Conservation (phyloP, 768 basidiomycete genomes). For the Dacryopinax spathularia region DNA sequence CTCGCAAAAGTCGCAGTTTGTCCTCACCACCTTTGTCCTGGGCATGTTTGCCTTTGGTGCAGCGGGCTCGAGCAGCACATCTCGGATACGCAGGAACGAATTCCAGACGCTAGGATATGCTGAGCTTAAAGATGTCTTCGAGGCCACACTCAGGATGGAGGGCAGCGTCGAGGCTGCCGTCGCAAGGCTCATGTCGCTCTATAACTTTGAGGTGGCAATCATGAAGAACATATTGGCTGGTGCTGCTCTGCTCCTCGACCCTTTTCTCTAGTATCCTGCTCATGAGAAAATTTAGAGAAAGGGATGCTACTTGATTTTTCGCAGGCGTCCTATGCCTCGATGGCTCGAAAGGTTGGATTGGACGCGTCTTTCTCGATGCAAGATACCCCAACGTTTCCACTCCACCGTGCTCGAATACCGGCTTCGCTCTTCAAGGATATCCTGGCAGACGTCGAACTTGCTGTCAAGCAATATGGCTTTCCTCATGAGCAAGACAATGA, state of each 20-base stretch:
- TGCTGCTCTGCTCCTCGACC: neutral
- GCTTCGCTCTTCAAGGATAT: slow-evolving; percentile 15
- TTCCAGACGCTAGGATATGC: neutral
- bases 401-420: slow-evolving; percentile 17
- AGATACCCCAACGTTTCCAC: slow-evolving; percentile 15
- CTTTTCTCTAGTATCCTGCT: neutral
- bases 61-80: neutral
- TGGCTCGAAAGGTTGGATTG: slow-evolving; percentile 16
- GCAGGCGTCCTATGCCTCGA: slow-evolving; percentile 12
- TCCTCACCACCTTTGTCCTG: neutral
- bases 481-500: neutral
- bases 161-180: neutral
- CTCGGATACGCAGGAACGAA: neutral
- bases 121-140: neutral
- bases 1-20: neutral
- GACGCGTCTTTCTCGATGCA: slow-evolving; percentile 4
- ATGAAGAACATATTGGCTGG: neutral
- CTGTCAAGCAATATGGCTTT: neutral
- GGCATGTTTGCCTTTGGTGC: neutral
- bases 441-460: slow-evolving; percentile 11
- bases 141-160: neutral
- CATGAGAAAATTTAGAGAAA: slow-evolving; percentile 7
- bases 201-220: neutral
- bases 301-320: slow-evolving; percentile 14
- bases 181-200: neutral